phyloP scores from a whole-genome alignment of 345 rosid genomes.

The Erucastrum elatum region DNA sequence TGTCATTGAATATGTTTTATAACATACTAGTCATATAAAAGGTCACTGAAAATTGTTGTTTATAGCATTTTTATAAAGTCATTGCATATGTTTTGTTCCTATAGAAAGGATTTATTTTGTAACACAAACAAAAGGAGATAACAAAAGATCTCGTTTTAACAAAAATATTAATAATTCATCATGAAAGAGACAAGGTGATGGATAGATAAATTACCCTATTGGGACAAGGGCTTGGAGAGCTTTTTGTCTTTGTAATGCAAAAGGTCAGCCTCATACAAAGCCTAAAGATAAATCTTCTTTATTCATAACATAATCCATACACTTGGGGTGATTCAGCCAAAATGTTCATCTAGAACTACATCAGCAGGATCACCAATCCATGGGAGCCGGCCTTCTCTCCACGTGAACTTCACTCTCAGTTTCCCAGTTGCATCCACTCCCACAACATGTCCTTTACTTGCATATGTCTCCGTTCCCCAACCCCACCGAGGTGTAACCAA shows the following conservation, averaged over 20 bases:
- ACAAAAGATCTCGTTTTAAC: slow-evolving; percentile 5
- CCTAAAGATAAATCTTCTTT: slow-evolving; percentile 32
- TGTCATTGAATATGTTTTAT: too few relatives aligned
- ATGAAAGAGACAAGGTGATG: slow-evolving; percentile 10
- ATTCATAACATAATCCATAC: slow-evolving; percentile 31
- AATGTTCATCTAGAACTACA: slow-evolving; percentile 61
- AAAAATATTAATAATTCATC: slow-evolving; percentile 38
- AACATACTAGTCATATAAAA: too few relatives aligned
- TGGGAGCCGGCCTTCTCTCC: slow-evolving; percentile 89
- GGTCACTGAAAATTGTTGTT: too few relatives aligned
- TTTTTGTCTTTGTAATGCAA: slow-evolving; percentile 26
- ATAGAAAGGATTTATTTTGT: too few relatives aligned
- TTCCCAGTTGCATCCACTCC: slow-evolving; percentile 98
- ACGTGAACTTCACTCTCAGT: slow-evolving; percentile 78
- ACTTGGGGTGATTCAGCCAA: slow-evolving; percentile 26
- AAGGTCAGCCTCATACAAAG: slow-evolving; percentile 2
- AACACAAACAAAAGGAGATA: too few relatives aligned
- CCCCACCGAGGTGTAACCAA: slow-evolving; percentile 89
- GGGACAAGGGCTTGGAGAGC: slow-evolving; percentile 26
- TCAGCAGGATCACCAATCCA: slow-evolving; percentile 99
- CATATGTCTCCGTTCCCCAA: slow-evolving; percentile 99
- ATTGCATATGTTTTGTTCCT: too few relatives aligned
- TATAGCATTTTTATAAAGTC: too few relatives aligned
- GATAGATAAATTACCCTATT: slow-evolving; percentile 28
- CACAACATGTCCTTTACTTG: slow-evolving; percentile 84